Conservation (phyloP, 345 rosid genomes). For the Salix caprea region DNA sequence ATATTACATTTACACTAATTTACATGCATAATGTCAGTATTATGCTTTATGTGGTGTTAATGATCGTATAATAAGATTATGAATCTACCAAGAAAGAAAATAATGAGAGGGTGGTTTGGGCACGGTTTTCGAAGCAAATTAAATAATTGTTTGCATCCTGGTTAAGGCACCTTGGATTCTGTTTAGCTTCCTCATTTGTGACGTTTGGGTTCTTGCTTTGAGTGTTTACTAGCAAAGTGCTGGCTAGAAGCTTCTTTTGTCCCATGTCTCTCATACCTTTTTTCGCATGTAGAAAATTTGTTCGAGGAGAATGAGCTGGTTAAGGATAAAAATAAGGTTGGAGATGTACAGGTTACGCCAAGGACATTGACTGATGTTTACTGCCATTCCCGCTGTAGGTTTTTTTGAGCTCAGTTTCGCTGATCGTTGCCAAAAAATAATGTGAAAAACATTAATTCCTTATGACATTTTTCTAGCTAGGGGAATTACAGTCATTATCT, state of each 20-base stretch:
- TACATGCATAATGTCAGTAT: neutral
- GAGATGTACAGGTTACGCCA: neutral
- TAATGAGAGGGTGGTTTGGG: neutral
- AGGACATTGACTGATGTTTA: neutral
- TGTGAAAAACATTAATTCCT: too few relatives aligned
- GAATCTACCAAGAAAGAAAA: neutral
- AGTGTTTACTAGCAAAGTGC: conserved; percentile 17
- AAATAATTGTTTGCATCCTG: neutral
- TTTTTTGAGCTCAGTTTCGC: neutral
- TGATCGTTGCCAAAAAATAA: neutral
- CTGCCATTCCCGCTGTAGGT: neutral
- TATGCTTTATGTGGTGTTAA: neutral
- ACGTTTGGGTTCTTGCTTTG: neutral
- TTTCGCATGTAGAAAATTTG: neutral
- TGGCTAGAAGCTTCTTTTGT: conserved; percentile 33
- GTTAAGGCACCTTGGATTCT: conserved; percentile 22
- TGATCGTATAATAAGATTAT: neutral
- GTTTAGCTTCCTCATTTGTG: neutral
- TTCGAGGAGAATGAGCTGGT: neutral
- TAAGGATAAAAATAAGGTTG: neutral
- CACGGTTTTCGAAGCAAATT: neutral
- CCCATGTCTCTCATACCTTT: conserved; percentile 1
- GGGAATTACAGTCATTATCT: neutral
- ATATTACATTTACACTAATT: neutral
- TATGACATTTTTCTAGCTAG: too few relatives aligned